These are phyloP conservation scores for Lactarius sanguifluus DNA, from an alignment of 768 basidiomycete genomes.

Conservation along the genomic window DNA sequence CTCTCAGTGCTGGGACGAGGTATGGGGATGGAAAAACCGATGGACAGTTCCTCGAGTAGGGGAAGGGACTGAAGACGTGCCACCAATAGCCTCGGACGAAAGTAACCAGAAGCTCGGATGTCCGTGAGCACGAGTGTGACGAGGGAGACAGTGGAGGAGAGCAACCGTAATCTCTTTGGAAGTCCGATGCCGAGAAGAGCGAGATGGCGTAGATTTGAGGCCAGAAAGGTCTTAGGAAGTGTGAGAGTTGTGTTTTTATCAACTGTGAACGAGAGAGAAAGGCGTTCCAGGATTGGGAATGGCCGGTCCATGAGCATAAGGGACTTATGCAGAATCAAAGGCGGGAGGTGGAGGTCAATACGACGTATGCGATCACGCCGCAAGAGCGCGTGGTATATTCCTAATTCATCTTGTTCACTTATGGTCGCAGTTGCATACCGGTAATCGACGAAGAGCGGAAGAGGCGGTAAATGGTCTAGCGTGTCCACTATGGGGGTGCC, in stretches of 20 bases:
- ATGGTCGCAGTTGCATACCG: too few species aligned
- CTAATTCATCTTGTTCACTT: not conserved
- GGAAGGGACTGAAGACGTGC: not conserved
- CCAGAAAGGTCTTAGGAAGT: not conserved
- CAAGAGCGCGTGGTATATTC: not conserved
- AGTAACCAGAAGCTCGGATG: not conserved
- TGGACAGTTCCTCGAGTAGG: not conserved
- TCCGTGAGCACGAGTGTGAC: not conserved
- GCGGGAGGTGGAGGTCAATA: not conserved
- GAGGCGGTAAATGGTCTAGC: not conserved
- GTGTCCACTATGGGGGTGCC: not conserved
- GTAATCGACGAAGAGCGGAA: not conserved
- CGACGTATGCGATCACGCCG: not conserved
- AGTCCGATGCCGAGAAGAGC: not conserved
- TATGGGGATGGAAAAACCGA: not conserved
- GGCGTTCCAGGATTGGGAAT: not conserved
- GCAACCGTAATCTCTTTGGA: not conserved
- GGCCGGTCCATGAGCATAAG: not conserved
- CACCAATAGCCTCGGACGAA: not conserved
- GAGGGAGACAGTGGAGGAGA: not conserved
- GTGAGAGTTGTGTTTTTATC: not conserved
- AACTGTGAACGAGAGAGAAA: not conserved
- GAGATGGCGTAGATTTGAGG: slow-evolving; percentile 1
- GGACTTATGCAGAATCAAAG: not conserved
- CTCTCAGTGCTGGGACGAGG: not conserved